phyloP scores from a whole-genome alignment of 2,329 filamentous ascomycete genomes.

The Hypoxylon sp. region DNA sequence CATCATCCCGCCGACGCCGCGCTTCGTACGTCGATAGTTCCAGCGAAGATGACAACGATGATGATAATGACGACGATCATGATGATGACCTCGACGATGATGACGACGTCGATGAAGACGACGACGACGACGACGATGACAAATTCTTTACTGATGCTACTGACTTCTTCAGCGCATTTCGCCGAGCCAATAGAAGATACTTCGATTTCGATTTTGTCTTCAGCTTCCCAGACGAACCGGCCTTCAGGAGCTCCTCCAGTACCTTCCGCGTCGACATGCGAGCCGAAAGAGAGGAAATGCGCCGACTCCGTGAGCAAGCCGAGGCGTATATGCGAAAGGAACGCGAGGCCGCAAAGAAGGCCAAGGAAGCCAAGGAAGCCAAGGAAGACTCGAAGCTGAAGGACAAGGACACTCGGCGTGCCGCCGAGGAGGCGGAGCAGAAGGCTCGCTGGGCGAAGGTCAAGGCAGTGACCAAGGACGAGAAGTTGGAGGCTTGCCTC shows the following conservation, averaged over 20 bases:
- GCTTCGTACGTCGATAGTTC: too few relatives aligned
- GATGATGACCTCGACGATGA: background rate
- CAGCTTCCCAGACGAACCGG: background rate
- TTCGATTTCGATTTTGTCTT: too few relatives aligned
- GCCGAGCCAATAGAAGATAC: too few relatives aligned
- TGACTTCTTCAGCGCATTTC: too few relatives aligned
- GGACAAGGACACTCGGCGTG: background rate
- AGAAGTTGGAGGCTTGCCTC: constrained; percentile 40
- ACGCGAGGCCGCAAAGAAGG: constrained; percentile 14
- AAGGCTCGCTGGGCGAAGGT: constrained; percentile 38
- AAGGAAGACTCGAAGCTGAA: constrained; percentile 20
- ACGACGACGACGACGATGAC: background rate
- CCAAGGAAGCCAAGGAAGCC: constrained; percentile 27
- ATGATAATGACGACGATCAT: too few relatives aligned
- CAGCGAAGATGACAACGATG: too few relatives aligned
- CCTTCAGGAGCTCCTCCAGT: too few relatives aligned
- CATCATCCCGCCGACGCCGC: too few relatives aligned
- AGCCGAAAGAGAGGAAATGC: too few relatives aligned
- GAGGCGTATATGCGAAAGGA: constrained; percentile 7
- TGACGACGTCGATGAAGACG: background rate
- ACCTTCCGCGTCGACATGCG: too few relatives aligned
- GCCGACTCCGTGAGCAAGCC: background rate
- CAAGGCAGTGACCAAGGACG: constrained; percentile 35
- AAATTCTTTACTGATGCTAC: too few relatives aligned
- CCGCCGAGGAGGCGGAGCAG: constrained; percentile 36